A percentile compares a stretch with the other conserved stretches of the same genome.
Evolutionary conservation across 371 early-diverging fungal genomes (phyloP).

Genomic region (Chytridium lagenaria): DNA sequence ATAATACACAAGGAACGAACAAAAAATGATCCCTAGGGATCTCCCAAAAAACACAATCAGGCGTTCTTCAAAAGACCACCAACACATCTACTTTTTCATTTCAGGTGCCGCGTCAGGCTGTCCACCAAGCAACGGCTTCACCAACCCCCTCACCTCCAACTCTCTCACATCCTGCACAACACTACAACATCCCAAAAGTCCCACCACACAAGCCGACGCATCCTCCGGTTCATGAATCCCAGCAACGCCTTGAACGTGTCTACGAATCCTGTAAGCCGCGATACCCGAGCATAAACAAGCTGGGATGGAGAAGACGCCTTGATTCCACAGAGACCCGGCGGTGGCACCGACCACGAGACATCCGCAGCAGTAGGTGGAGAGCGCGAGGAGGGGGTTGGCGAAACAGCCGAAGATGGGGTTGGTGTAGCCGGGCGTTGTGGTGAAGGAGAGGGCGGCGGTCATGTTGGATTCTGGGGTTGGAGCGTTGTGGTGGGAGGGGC

Average conservation of each 20-base stretch:
- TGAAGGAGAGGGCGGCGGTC: no score
- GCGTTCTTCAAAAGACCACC: no score
- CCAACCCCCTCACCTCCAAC: neutral
- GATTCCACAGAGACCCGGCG: conserved; percentile 15
- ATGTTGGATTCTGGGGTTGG: no score
- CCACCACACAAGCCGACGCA: conserved; percentile 17
- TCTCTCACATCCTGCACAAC: conserved; percentile 16
- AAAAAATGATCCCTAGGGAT: no score
- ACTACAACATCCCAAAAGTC: conserved; percentile 10
- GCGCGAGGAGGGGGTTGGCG: neutral
- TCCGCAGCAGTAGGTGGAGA: conserved; percentile 17
- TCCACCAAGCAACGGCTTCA: conserved; percentile 4
- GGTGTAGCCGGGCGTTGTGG: conserved; percentile 8
- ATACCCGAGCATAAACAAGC: conserved; percentile 19
- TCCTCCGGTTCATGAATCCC: conserved; percentile 28
- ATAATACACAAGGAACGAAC: no score
- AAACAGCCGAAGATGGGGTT: conserved; percentile 15
- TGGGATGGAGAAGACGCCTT: conserved; percentile 12
- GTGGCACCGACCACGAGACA: conserved; percentile 19
- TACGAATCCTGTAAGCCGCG: conserved; percentile 29
- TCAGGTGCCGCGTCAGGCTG: neutral
- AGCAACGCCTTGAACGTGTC: conserved; percentile 9
- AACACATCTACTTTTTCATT: no score
- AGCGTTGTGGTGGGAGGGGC: no score
- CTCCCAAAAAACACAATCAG: no score